Evolutionary conservation across 176 grass and related monocot species (phyloP), one percentile per base, ranked within the genome.

Genomic region (Melocanna baccifera): DNA sequence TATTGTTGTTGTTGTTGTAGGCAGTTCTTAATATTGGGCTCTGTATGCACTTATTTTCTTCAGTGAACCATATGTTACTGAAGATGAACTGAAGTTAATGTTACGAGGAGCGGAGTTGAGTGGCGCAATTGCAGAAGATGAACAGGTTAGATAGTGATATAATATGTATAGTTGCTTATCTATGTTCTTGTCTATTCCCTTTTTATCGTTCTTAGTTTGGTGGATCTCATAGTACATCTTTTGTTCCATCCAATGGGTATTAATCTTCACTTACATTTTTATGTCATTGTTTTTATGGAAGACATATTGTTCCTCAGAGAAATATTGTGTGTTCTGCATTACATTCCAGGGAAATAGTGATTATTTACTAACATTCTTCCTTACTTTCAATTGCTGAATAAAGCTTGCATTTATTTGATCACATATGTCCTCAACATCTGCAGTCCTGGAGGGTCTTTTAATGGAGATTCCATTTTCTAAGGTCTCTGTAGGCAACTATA

Each of bases 71-170:
- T 99, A 99, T 92, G 96, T 99, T 81, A 96, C 96, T 86, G 96
- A 99, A 71, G 96, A 99, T 85, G 91, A 99, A 89, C 82, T 99
- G 58, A 99, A 99, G 75, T 89, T 99, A 82, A 99, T 99, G 93
- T 84, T 99, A 81, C 90, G 93, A 67, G 96, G 93, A 76, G 93
- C 96, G 1, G 96, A 99, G 77, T 85, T 96, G 76, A 99, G 96
- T 87, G 96, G 96, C 14, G 91, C 96, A 68, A 99, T 96, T 92
- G 96, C 94, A 67, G 93, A 99, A 89, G 96, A 99, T 63, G 93
- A 99, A 92, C 96, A 99, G 88, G 92, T 98, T 74, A 84, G 88
- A 82, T 11, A 37, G 22, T 42, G 56, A 65, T 88, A n/a, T 86
- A 29, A 30, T 71, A 71, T 28, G 30, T 69, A 25, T 12, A 76